phyloP scores from a whole-genome alignment of 768 basidiomycete species.

The Boletus patriciae region DNA sequence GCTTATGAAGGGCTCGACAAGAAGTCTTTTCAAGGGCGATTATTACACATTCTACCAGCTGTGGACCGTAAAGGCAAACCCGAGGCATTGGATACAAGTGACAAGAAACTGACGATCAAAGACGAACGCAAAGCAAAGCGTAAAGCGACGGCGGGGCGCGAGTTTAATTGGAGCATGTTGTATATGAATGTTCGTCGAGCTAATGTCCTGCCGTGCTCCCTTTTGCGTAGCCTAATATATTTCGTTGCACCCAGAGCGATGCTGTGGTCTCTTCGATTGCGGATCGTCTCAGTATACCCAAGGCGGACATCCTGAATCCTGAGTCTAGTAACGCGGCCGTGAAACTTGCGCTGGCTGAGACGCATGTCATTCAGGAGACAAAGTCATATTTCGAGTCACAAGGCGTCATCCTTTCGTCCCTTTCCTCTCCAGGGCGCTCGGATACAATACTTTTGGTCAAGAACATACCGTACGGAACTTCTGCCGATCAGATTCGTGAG shows the following conservation, averaged over 20 bases:
- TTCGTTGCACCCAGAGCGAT: conserved; percentile 63
- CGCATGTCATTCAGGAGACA: conserved; percentile 93
- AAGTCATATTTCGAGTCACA: conserved; percentile 84
- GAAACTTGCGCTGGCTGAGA: conserved; percentile 94
- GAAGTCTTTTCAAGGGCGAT: conserved; percentile 85
- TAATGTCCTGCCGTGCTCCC: conserved; percentile 17
- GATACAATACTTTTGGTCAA: conserved; percentile 89
- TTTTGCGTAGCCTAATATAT: conserved; percentile 23
- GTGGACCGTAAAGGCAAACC: conserved; percentile 59
- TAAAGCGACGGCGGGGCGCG: conserved; percentile 68
- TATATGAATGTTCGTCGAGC: conserved; percentile 90
- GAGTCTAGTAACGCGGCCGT: conserved; percentile 83
- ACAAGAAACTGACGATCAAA: conserved; percentile 56
- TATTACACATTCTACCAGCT: conserved; percentile 88
- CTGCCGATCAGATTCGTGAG: conserved; percentile 68
- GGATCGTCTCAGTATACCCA: conserved; percentile 81
- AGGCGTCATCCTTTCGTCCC: conserved; percentile 62
- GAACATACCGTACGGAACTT: conserved; percentile 93
- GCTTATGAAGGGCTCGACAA: conserved; percentile 82
- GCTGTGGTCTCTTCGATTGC: conserved; percentile 91
- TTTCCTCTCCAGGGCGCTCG: conserved; percentile 56
- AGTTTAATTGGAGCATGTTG: conserved; percentile 91
- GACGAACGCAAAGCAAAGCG: conserved; percentile 58
- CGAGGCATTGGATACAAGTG: conserved; percentile 40
- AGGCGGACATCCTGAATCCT: conserved; percentile 85